Evolutionary conservation across 2,329 filamentous ascomycete genomes (phyloP).

Genomic region (Pyricularia grisea): DNA sequence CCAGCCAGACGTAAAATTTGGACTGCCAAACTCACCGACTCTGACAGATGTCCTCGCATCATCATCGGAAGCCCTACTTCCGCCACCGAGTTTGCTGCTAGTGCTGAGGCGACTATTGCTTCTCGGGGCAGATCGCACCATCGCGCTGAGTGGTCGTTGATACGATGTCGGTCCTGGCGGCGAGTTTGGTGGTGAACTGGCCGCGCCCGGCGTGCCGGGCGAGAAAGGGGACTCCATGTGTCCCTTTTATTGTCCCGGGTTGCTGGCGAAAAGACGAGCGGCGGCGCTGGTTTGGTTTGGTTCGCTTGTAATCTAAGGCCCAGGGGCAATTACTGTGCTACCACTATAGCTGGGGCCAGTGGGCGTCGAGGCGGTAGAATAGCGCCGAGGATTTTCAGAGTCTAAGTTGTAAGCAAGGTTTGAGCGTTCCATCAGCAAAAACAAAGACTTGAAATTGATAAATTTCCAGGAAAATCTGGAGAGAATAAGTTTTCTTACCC

Average conservation of each 20-base stretch:
- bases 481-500: neutral
- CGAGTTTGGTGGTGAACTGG: conserved; percentile 61
- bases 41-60: conserved; percentile 86
- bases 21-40: conserved; percentile 65
- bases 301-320: neutral
- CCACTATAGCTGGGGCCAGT: neutral
- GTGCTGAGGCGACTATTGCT: conserved; percentile 83
- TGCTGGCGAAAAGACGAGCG: neutral
- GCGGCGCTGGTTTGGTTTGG: neutral
- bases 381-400: neutral
- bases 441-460: neutral
- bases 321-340: neutral
- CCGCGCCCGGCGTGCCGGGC: conserved; percentile 35
- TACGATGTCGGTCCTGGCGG: conserved; percentile 35
- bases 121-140: conserved; percentile 62
- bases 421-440: neutral
- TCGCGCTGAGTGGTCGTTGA: conserved; percentile 70
- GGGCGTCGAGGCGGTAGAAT: neutral
- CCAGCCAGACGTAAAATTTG: neutral
- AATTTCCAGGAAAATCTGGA: neutral
- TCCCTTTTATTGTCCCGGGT: conserved; percentile 5
- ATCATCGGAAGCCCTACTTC: conserved; percentile 81
- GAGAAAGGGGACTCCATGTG: conserved; percentile 12
- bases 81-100: conserved; percentile 63
- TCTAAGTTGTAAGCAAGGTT: neutral